Evolutionary conservation across 352 stramenopile genomes (phyloP).

Genomic region (Phytophthora multivora): DNA sequence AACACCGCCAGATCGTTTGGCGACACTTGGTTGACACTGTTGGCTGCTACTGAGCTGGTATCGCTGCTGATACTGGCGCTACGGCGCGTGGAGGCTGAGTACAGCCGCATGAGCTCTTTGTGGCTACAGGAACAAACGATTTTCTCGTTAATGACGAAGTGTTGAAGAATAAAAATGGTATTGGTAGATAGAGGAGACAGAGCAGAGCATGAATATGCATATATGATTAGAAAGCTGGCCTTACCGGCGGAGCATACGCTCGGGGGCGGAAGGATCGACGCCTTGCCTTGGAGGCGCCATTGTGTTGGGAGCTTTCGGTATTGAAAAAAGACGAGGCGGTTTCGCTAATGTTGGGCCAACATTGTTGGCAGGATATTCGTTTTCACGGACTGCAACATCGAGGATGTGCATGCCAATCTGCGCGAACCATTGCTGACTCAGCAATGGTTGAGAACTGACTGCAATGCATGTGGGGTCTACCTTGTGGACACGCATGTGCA

Average conservation of each 20-base stretch:
- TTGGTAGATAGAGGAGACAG: slow-evolving; percentile 5
- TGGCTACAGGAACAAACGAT: slow-evolving; percentile 34
- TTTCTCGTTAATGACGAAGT: slow-evolving; percentile 3
- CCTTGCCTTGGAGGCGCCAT: neutral
- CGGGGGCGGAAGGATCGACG: neutral
- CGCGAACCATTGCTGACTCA: no score
- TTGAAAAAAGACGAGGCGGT: neutral
- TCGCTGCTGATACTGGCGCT: slow-evolving; percentile 19
- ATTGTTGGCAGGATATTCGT: neutral
- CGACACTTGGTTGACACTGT: slow-evolving; percentile 4
- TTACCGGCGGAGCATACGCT: slow-evolving; percentile 22
- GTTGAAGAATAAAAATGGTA: slow-evolving; percentile 1
- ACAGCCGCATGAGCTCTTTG: slow-evolving; percentile 58
- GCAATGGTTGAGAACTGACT: neutral
- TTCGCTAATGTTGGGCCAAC: neutral
- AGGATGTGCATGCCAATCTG: neutral
- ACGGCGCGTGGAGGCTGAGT: slow-evolving; percentile 23
- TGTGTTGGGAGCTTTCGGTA: neutral
- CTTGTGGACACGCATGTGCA: neutral
- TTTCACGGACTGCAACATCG: neutral
- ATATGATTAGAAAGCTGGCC: neutral
- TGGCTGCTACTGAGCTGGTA: slow-evolving; percentile 9
- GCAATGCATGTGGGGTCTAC: neutral
- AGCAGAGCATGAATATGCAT: neutral
- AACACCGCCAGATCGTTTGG: slow-evolving; percentile 51